Base-by-base conservation (phyloP, 1,284 basidiomycete species). In the Afroboletus lepidellus region DNA sequence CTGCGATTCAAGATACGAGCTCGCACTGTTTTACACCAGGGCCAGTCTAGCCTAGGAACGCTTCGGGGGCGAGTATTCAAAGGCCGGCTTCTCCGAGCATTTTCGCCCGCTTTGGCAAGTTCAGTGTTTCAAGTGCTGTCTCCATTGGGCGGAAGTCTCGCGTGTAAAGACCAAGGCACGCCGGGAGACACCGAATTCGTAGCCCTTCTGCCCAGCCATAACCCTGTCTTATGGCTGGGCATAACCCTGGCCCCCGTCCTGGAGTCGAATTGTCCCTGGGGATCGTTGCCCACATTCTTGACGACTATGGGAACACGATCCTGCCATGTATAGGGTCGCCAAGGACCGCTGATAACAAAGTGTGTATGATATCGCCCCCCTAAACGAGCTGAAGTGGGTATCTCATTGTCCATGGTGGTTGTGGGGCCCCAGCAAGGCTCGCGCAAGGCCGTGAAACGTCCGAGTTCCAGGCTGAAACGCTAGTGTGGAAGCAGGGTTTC, bases 251-350 rank as follows among this genome's bases (percentile, higher is more conserved):
- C 77, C 12, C 54, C 63, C 15, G 62, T 79, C 58, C 66, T 71
- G 23, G 51, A 60, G 56, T 66, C 1, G 6, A 30, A 21, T 23
- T 24, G 9, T 56, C 69, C 8, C 56, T 57, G 15, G 15, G 41
- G 42, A 38, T 29, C 20, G 61, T 63, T 1, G 70, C 74, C 8
- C 81, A 78, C 64, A 61, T 83, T 21, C 59, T 83, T 33, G 79
- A 83, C 48, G 63, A 68, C 32, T 43, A 62, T 9, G 54, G 57
- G 3, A 66, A 69, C 43, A 50, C 16, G 15, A 42, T 37, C 76
- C 77, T 9, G 73, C 74, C 3, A 64, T 84, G 27, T 84, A 80
- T 58, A 72, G 83, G 83, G 69, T 85, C 23, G 83, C 83, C 5
- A 71, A 66, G 11, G 61, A 71, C 9, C 25, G 77, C 77, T 25